Percentiles rank a stretch among this genome's conserved stretches.
Conservation (phyloP, 2,329 filamentous ascomycete species). For the Orbilia oligospora region DNA sequence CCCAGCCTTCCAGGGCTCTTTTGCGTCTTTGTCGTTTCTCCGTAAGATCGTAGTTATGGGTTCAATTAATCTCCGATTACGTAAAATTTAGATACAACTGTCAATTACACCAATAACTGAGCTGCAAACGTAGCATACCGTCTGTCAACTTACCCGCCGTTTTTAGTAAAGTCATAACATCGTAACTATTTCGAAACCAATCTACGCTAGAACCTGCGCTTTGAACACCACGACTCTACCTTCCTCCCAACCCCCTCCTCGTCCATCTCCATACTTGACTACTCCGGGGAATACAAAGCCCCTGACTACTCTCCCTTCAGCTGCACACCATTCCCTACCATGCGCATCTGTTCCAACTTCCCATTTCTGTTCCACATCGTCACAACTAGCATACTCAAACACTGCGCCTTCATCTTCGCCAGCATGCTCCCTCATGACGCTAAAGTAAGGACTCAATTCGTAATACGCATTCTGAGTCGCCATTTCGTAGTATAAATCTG, state of each 20-base stretch:
- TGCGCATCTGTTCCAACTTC: slow-evolving; percentile 31
- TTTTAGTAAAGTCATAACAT: slow-evolving; percentile 6
- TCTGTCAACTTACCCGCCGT: neutral
- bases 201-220: slow-evolving; percentile 32
- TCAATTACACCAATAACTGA: neutral
- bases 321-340: slow-evolving; percentile 43
- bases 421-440: neutral
- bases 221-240: slow-evolving; percentile 36
- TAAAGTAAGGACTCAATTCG: slow-evolving; percentile 26
- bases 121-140: neutral
- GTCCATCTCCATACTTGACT: slow-evolving; percentile 48
- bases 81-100: neutral
- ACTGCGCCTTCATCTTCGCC: slow-evolving; percentile 18
- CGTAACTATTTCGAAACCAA: neutral
- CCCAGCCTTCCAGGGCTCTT: neutral
- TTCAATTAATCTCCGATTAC: neutral
- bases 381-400: slow-evolving; percentile 38
- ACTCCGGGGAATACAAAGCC: slow-evolving; percentile 48
- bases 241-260: slow-evolving; percentile 44
- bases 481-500: slow-evolving; percentile 30
- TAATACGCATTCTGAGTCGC: slow-evolving; percentile 49
- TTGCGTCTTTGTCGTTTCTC: neutral
- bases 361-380: slow-evolving; percentile 44
- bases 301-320: slow-evolving; percentile 30
- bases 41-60: neutral